These are phyloP conservation scores for Neurospora discreta DNA, from an alignment of 495 filamentous ascomycete genomes.

Conservation along the genomic window DNA sequence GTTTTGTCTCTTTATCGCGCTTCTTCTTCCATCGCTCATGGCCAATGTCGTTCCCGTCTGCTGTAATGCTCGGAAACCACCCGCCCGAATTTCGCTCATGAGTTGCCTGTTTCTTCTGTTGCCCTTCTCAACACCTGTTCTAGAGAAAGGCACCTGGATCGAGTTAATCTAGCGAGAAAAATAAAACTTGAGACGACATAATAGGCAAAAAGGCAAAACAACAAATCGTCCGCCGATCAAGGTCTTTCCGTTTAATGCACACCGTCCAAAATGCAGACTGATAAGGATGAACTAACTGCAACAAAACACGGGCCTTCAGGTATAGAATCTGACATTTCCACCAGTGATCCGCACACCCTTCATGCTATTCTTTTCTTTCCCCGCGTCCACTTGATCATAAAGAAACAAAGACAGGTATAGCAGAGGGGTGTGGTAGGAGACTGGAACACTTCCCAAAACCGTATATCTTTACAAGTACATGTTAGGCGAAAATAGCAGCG, in stretches of 20 bases:
- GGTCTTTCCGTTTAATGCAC: background rate
- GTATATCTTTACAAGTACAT: background rate
- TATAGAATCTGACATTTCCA: background rate
- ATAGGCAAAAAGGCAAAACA: background rate
- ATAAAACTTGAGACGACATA: background rate
- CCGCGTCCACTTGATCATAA: background rate
- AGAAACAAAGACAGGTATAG: background rate
- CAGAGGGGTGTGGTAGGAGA: background rate
- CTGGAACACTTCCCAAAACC: background rate
- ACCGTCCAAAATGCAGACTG: background rate
- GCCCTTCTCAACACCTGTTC: background rate
- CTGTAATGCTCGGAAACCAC: background rate
- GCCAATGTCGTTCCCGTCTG: background rate
- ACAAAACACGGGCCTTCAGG: background rate
- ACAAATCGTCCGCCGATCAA: background rate
- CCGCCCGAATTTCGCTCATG: background rate
- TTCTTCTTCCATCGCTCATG: background rate
- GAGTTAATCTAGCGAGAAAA: background rate
- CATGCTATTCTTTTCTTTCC: background rate
- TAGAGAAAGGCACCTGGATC: background rate
- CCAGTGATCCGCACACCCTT: background rate
- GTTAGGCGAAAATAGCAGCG: background rate
- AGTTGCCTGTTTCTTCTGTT: background rate
- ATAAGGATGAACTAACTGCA: background rate
- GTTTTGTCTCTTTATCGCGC: background rate